Percentiles rank a stretch among this genome's conserved stretches.
Conservation (phyloP, 106 monocot species). For the Posidonia australis region DNA sequence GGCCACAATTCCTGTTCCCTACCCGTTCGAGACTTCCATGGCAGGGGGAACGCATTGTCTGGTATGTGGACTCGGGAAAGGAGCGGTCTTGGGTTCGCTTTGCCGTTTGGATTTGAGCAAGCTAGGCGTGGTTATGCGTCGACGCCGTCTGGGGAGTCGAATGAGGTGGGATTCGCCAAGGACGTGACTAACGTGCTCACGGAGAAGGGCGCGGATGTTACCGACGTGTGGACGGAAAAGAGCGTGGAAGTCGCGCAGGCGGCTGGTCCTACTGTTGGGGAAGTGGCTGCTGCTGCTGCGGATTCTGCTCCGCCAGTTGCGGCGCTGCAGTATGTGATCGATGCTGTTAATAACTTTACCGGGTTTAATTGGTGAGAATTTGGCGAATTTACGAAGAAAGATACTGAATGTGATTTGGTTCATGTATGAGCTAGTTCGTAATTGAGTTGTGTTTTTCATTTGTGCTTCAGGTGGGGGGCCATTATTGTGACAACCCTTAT, state of each 20-base stretch:
- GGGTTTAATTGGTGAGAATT: slow-evolving; percentile 9
- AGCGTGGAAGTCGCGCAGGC: slow-evolving; percentile 5
- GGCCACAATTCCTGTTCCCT: neutral
- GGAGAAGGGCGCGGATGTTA: slow-evolving; percentile 1
- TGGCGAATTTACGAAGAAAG: neutral
- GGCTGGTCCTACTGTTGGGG: slow-evolving; percentile 1
- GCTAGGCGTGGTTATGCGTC: slow-evolving; percentile 2
- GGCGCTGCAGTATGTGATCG: slow-evolving; percentile 4
- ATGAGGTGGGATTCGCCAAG: neutral
- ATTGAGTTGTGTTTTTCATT: neutral
- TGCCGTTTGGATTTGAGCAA: neutral
- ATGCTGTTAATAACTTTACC: slow-evolving; percentile 2
- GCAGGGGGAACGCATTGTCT: neutral
- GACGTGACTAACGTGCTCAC: neutral
- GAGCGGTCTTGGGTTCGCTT: neutral
- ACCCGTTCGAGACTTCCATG: neutral
- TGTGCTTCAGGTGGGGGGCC: slow-evolving; percentile 7
- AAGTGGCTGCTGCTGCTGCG: slow-evolving; percentile 14
- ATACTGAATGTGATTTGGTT: neutral
- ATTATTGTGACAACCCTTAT: slow-evolving; percentile 11
- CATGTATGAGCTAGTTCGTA: neutral
- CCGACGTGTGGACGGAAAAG: neutral
- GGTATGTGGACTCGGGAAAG: neutral
- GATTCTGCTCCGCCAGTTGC: slow-evolving; percentile 9
- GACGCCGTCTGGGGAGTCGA: neutral